Base-by-base conservation (phyloP, 2,329 filamentous ascomycete genomes). In the Emydomyces testavorans region DNA sequence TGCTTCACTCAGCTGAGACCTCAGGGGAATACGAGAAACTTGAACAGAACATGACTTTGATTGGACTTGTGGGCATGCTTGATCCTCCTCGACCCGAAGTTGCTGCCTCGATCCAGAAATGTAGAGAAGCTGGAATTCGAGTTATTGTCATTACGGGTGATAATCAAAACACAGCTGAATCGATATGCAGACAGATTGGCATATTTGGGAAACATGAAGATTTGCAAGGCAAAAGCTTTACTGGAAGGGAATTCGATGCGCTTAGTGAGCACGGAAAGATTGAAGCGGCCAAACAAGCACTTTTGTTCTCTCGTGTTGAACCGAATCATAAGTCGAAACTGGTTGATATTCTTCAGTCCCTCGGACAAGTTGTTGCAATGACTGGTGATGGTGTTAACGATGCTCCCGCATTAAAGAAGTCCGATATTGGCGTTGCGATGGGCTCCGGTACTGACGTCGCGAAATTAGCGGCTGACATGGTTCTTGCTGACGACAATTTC, bases 351-450 rank as follows among this genome's bases (percentile, higher is more conserved):
- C 83, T 98, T 38, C 93, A 98, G 66, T 87, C 85, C 50, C 75
- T 85, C 43, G 86, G 86, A 52, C 87, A 98, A 64, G 92, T 98
- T 36, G 93, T 98, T 54, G 92, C 92, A 56, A 98, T 98, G 92
- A 98, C 92, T 57, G 92, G 92, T 61, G 92, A 98, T 62, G 92
- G 92, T 67, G 92, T 98, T 66, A 98, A 98, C 62, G 92, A 98
- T 66, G 92, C 92, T 3, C 92, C 92, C 39, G 92, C 92, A 13
- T 75, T 98, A 60, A 98, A 98, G 77, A 96, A 95, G 73, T 86
- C 92, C 31, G 92, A 98, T 63, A 98, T 98, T 69, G 92, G 92
- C 70, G 88, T 98, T 53, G 93, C 92, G 50, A 98, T 98, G 92
- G 93, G 92, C 44, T 92, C 87, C 49, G 92, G 92, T 62, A 98